These are phyloP conservation scores for Blastobotrys niveus DNA, from an alignment of 1,139 yeast species.

Conservation along the genomic window DNA sequence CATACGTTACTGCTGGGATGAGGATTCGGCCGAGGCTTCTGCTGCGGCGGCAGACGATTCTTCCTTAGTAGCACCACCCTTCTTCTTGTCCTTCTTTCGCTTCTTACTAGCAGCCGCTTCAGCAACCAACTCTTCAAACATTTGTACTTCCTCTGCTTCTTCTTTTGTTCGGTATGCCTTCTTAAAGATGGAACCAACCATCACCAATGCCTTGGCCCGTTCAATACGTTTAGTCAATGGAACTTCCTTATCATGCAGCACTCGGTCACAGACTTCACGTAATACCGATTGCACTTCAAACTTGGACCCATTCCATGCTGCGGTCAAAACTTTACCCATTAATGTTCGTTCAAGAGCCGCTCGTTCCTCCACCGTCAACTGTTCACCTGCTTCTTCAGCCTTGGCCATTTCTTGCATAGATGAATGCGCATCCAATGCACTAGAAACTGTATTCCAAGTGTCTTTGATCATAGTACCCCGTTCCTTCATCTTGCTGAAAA, in stretches of 20 bases:
- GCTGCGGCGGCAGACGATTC: not conserved
- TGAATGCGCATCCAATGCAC: constrained; percentile 81
- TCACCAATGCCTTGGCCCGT: constrained; percentile 71
- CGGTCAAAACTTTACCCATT: constrained; percentile 86
- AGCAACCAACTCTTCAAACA: constrained; percentile 87
- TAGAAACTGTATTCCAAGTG: constrained; percentile 74
- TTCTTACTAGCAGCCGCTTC: constrained; percentile 81
- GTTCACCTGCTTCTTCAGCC: constrained; percentile 44
- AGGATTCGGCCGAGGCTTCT: constrained; percentile 2
- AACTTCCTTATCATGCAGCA: constrained; percentile 60
- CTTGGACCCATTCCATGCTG: constrained; percentile 94
- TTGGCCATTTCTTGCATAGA: constrained; percentile 69
- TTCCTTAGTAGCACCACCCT: not conserved
- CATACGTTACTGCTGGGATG: not conserved
- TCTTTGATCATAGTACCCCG: constrained; percentile 83
- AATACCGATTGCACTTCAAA: constrained; percentile 86
- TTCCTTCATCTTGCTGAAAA: constrained; percentile 78
- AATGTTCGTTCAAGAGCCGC: constrained; percentile 82
- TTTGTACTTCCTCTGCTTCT: constrained; percentile 86
- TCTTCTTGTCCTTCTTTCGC: constrained; percentile 15
- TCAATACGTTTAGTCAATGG: constrained; percentile 53
- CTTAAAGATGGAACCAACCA: constrained; percentile 70
- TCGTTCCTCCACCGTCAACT: constrained; percentile 73
- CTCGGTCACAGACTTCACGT: constrained; percentile 77
- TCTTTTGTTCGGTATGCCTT: constrained; percentile 64